Base-by-base conservation (phyloP, 2,329 filamentous ascomycete species). In the Epichloe festucae region DNA sequence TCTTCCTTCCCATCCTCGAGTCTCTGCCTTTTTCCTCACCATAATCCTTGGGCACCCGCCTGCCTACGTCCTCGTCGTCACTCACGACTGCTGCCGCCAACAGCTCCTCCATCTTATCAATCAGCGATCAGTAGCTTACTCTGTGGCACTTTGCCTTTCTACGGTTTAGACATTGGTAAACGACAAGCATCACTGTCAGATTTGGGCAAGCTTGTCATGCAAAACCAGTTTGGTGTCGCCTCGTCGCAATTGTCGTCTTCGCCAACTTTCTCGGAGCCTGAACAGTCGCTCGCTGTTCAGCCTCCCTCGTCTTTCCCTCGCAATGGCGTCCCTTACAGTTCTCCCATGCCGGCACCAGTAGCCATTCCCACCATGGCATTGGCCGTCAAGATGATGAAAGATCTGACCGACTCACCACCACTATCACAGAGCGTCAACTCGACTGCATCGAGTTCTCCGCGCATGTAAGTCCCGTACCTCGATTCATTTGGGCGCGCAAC, bases 361-460 rank as follows among this genome's bases (percentile, higher is more conserved):
- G 55, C 63, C 49, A 54, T 63, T 38, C 62, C 67, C 19, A 67
- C 68, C 55, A 65, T 74, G 59, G 66, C 70, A 49, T 66, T 65
- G 47, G 70, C 71, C 31, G 54, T 73, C 46, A 67, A 66, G 55
- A 68, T 65, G 54, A 65, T 74, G 56, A 70, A 71, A 56, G 68
- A 73, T 54, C 60, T 70, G 57, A 71, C 71, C 49, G 76, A 77
- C 50, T 77, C 78, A 58, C 78, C 77, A 44, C 74, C 76, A 19
- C 75, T 77, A 57, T 71, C 75, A 51, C 73, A 75, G 55, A 81
- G 78, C 61, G 71, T 78, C 53, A 73, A 73, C 15, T 81, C 78
- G 6, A 81, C 78, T 40, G 77, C 78, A 14, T 76, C 78, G 40
- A 75, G 68, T 36, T 81, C 78, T 27, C 78, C 78, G 46, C 72